Evolutionary conservation across 345 rosid species (phyloP).

Genomic region (Eucalyptus polyanthemos): DNA sequence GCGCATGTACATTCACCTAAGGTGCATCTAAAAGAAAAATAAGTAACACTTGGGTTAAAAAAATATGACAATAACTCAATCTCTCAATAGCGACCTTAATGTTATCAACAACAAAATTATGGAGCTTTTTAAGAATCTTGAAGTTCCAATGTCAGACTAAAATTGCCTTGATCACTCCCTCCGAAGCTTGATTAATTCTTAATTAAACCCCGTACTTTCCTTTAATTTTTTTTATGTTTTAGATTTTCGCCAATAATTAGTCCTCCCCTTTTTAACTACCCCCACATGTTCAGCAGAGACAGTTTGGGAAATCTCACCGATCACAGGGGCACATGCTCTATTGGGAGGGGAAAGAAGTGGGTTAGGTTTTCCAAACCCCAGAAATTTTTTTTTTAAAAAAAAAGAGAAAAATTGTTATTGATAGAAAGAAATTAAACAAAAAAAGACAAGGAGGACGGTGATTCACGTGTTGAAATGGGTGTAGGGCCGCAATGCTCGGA

Average conservation of each 20-base stretch:
- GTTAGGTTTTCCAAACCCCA: too few species aligned
- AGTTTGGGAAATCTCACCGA: too few species aligned
- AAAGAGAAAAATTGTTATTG: not conserved
- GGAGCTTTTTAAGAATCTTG: not conserved
- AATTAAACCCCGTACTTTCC: not conserved
- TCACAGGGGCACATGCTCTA: too few species aligned
- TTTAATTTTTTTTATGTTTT: not conserved
- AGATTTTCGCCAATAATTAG: not conserved
- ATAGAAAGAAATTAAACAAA: not conserved
- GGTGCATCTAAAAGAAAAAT: too few species aligned
- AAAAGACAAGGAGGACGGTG: not conserved
- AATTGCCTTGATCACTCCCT: not conserved
- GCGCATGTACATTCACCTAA: not conserved
- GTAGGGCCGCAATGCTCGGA: not conserved
- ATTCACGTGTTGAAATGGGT: not conserved
- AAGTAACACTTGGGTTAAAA: not conserved
- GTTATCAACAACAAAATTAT: not conserved
- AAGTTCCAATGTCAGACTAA: not conserved
- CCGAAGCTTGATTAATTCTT: not conserved
- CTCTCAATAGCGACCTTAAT: not conserved
- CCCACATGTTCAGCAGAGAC: too few species aligned
- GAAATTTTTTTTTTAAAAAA: too few species aligned
- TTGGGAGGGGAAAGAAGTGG: too few species aligned
- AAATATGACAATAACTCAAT: not conserved
- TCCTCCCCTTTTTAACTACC: not conserved